phyloP scores from a whole-genome alignment of 2,329 filamentous ascomycete genomes.

The Xylariales sp. region DNA sequence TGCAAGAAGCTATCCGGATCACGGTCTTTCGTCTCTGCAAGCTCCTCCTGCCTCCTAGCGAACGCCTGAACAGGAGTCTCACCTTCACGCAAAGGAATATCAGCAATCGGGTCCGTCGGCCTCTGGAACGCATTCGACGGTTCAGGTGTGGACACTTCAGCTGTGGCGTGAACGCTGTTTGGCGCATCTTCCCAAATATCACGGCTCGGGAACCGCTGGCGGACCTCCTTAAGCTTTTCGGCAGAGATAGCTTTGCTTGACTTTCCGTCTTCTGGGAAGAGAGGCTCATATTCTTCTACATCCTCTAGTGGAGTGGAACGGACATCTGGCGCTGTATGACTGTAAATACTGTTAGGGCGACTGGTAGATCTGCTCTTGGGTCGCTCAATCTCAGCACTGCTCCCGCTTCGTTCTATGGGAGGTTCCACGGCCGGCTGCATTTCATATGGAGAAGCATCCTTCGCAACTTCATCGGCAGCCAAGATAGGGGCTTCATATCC shows the following conservation, averaged over 20 bases:
- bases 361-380: constrained; percentile 62
- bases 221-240: constrained; percentile 48
- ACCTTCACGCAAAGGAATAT: constrained; percentile 31
- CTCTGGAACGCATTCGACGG: constrained; percentile 39
- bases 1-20: constrained; percentile 49
- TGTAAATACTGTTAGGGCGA: constrained; percentile 59
- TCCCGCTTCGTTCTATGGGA: constrained; percentile 58
- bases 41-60: constrained; percentile 60
- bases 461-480: constrained; percentile 80
- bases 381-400: constrained; percentile 50
- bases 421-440: constrained; percentile 82
- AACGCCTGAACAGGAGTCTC: constrained; percentile 62
- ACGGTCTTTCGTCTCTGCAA: constrained; percentile 53
- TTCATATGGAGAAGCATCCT: constrained; percentile 63
- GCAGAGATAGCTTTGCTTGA: constrained; percentile 30
- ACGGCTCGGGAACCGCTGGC: constrained; percentile 81
- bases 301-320: constrained; percentile 72
- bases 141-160: constrained; percentile 82
- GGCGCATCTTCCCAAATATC: constrained; percentile 98
- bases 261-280: constrained; percentile 78
- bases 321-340: constrained; percentile 49
- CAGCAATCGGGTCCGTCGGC: constrained; percentile 29
- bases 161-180: constrained; percentile 71
- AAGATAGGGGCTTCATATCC: constrained; percentile 75
- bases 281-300: constrained; percentile 89